Evolutionary conservation across 2,329 filamentous ascomycete genomes (phyloP), one percentile per base, ranked within the genome.

Genomic region (Pseudopyricularia javanii): DNA sequence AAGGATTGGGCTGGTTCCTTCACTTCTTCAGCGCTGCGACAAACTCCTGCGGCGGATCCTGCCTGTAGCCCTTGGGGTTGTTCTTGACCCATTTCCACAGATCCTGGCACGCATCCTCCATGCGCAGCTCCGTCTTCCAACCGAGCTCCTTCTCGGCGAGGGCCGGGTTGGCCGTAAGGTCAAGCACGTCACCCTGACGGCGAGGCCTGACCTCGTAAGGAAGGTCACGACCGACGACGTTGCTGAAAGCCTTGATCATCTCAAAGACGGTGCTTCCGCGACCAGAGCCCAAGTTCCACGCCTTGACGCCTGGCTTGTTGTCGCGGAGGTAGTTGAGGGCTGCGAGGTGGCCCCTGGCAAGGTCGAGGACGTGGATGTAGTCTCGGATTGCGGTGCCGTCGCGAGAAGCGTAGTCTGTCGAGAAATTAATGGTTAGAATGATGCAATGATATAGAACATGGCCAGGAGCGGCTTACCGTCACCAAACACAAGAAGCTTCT

Each of bases 21-120:
- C 22, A 45, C 47, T 67, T 66, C 71, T 84, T 80, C 58, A 83
- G 59, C 49, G 73, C 74, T 56, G 85, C 84, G 50, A 96, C 65
- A 62, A 97, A 78, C 69, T 86, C 82, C 59, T 86, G 78, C 0
- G 93, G 91, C n/a, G 91, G 89, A 59, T 90, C 78, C 72, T 97
- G 91, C 59, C 87, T 80, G 74, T 97, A 97, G 22, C 93, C 93
- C 71, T 91, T 83, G 24, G 93, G 93, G 73, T 97, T 97, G 73
- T 96, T 97, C 72, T 86, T 78, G 15, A 94, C 95, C 93, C 93
- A 98, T 64, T 83, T 84, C 93, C 93, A 98, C 59, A 98, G 76
- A 69, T 98, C 90, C 60, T 84, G 82, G 68, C 93, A 98, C 26
- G 91, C 91, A 68, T 95, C 83, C 72, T 97, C 91, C 66, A 98